Evolutionary conservation across 352 stramenopile species (phyloP).

Genomic region (Aphanomyces invadans): DNA sequence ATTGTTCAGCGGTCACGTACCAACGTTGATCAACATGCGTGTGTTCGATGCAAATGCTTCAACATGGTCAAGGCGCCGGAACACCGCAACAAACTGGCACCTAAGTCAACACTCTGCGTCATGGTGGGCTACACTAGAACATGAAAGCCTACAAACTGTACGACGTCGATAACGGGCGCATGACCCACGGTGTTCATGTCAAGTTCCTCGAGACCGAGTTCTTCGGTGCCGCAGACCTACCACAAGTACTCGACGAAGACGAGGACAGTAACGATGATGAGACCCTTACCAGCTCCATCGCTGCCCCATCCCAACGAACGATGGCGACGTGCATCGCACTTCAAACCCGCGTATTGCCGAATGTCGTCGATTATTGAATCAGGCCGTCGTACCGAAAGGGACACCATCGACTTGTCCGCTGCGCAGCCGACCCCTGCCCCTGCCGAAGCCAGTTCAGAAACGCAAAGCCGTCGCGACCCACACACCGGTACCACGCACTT

Average conservation of each 20-base stretch:
- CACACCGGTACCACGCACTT: no score
- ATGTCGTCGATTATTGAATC: no score
- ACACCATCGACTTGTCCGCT: not conserved
- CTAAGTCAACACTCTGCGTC: constrained; percentile 28
- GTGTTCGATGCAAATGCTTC: constrained; percentile 31
- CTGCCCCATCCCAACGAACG: not conserved
- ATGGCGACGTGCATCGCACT: not conserved
- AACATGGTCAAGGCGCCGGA: constrained; percentile 25
- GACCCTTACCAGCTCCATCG: not conserved
- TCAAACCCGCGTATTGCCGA: no score
- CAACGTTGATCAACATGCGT: constrained; percentile 22
- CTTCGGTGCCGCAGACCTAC: not conserved
- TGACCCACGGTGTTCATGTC: constrained; percentile 11
- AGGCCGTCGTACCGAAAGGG: not conserved
- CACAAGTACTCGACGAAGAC: not conserved
- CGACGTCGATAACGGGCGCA: constrained; percentile 9
- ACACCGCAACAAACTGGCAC: constrained; percentile 28
- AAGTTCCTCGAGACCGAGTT: constrained; percentile 13
- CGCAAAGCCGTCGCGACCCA: no score
- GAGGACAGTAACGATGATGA: constrained; percentile 6
- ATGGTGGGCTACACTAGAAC: constrained; percentile 27
- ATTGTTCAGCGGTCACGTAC: constrained; percentile 25
- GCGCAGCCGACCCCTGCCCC: no score
- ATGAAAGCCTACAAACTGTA: constrained; percentile 26
- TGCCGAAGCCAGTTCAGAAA: no score